A percentile compares a stretch with the other conserved stretches of the same genome.
These are phyloP conservation scores for Cornus suecica DNA, from an alignment of 148 eudicot genomes.

Conservation along the genomic window DNA sequence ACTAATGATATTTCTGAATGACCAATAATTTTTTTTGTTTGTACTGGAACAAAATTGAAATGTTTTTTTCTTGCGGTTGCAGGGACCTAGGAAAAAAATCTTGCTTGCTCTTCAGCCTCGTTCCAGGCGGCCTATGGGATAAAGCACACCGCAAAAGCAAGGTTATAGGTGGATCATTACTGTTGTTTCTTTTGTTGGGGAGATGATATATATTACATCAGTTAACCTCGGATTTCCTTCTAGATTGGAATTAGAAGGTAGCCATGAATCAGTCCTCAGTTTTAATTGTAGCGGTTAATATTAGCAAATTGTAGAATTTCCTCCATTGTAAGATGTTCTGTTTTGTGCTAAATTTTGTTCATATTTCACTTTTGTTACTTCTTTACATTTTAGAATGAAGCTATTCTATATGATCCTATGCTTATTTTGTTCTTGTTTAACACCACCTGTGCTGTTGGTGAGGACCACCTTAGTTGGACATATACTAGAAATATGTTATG, in stretches of 20 bases:
- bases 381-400: not conserved
- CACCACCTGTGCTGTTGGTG: not conserved
- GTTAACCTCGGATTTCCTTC: not conserved
- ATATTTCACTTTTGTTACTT: not conserved
- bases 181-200: not conserved
- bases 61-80: slow-evolving; percentile 12
- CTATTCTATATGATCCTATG: not conserved
- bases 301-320: not conserved
- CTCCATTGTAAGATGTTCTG: not conserved
- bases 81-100: slow-evolving; percentile 96
- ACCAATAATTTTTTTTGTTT: too few species aligned
- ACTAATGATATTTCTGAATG: too few species aligned
- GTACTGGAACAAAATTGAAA: not conserved
- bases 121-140: slow-evolving; percentile 34
- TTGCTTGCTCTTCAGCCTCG: slow-evolving; percentile 56
- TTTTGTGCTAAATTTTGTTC: not conserved
- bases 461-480: not conserved
- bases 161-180: not conserved
- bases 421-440: too few species aligned
- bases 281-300: not conserved
- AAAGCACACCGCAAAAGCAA: not conserved
- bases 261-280: not conserved
- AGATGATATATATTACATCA: not conserved
- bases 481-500: not conserved
- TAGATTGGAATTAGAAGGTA: not conserved